Percentiles rank a stretch among this genome's conserved stretches.
These are phyloP conservation scores for Penicillium sp. DNA, from an alignment of 2,329 filamentous ascomycete species.

Conservation along the genomic window DNA sequence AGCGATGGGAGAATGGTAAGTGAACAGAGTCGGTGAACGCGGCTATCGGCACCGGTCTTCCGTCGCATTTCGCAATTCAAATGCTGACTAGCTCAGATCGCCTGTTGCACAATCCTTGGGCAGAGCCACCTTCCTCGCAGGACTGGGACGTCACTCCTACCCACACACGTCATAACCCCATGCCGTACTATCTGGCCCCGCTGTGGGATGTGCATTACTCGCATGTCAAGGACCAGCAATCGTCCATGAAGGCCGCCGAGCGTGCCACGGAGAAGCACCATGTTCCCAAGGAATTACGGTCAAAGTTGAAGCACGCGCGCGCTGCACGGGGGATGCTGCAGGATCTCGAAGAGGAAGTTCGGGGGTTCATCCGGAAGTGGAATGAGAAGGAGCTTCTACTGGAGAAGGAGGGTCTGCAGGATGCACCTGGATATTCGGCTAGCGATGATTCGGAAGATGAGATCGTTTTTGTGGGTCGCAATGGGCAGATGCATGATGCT, in stretches of 20 bases:
- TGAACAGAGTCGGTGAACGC: conserved; percentile 1
- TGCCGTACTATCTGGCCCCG: conserved; percentile 87
- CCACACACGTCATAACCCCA: conserved; percentile 68
- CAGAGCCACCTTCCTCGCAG: conserved; percentile 73
- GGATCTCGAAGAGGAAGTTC: conserved; percentile 80
- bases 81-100: conserved; percentile 62
- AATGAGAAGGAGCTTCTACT: conserved; percentile 55
- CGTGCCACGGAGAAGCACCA: conserved; percentile 40
- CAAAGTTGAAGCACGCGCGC: conserved; percentile 76
- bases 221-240: conserved; percentile 39
- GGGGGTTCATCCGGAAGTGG: conserved; percentile 70
- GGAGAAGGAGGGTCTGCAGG: conserved; percentile 48
- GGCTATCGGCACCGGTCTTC: neutral
- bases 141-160: conserved; percentile 87
- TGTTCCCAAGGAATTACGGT: conserved; percentile 78
- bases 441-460: conserved; percentile 71
- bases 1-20: conserved; percentile 93
- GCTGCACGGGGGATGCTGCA: conserved; percentile 79
- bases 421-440: conserved; percentile 41
- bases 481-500: conserved; percentile 64
- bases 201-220: conserved; percentile 72
- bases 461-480: conserved; percentile 82
- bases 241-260: conserved; percentile 43
- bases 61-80: neutral
- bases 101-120: conserved; percentile 83